Evolutionary conservation across 768 basidiomycete genomes (phyloP).

Genomic region (Leucocoprinus leucothites): DNA sequence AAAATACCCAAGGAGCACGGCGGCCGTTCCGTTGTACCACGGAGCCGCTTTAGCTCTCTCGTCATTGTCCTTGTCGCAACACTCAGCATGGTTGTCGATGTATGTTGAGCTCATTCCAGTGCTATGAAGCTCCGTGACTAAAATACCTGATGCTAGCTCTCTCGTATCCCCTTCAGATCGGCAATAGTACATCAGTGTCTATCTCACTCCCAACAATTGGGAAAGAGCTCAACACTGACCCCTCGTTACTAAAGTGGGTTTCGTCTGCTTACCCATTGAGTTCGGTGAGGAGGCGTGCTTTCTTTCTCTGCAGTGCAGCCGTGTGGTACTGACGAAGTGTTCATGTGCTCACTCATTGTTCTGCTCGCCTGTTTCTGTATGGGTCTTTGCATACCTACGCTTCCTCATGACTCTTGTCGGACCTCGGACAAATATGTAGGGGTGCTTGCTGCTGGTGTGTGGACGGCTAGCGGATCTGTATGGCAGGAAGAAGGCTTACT

Average conservation of each 20-base stretch:
- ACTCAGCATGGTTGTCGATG: conserved; percentile 28
- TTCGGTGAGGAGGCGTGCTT: conserved; percentile 36
- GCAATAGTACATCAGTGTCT: conserved; percentile 45
- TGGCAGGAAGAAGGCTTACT: conserved; percentile 68
- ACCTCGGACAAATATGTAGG: conserved; percentile 49
- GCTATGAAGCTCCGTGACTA: conserved; percentile 25
- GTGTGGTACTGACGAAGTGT: too few species aligned
- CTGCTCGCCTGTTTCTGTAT: too few species aligned
- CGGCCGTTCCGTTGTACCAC: too few species aligned
- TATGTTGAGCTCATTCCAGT: conserved; percentile 20
- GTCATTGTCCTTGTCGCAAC: conserved; percentile 1
- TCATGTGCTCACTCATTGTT: not conserved
- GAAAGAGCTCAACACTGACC: conserved; percentile 42
- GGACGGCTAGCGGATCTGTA: conserved; percentile 79
- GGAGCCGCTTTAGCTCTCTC: too few species aligned
- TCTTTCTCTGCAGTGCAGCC: not conserved
- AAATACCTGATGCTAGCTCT: too few species aligned
- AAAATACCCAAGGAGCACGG: too few species aligned
- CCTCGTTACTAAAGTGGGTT: conserved; percentile 63
- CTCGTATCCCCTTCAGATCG: conserved; percentile 33
- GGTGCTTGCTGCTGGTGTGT: conserved; percentile 72
- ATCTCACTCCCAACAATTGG: conserved; percentile 53
- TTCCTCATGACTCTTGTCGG: too few species aligned
- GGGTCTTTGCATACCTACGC: too few species aligned
- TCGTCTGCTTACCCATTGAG: conserved; percentile 63